Conservation (phyloP, 495 filamentous ascomycete genomes). For the Chaetomidium leptoderma region DNA sequence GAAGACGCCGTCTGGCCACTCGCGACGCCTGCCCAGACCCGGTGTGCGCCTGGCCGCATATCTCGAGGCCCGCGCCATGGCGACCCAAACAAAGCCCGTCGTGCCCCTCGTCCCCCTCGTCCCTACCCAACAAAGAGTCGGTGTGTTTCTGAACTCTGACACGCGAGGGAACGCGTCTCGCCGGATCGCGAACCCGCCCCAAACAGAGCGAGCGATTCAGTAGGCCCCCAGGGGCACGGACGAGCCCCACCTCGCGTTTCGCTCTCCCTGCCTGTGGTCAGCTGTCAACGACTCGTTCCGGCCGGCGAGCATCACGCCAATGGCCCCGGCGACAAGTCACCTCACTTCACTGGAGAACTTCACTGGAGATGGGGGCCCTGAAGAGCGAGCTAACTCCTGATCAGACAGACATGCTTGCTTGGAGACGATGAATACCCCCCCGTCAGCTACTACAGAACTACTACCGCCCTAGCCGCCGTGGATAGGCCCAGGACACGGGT, state of each 20-base stretch:
- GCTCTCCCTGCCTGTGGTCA: slow-evolving; percentile 6
- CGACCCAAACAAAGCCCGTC: slow-evolving; percentile 28
- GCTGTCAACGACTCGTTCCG: slow-evolving; percentile 4
- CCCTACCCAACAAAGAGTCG: slow-evolving; percentile 33
- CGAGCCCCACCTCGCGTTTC: slow-evolving; percentile 8
- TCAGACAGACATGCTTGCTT: background rate
- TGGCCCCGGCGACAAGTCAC: slow-evolving; percentile 23
- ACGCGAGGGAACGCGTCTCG: slow-evolving; percentile 33
- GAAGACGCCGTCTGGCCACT: slow-evolving; percentile 26
- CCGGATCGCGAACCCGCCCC: slow-evolving; percentile 20
- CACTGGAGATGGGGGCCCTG: too few relatives aligned
- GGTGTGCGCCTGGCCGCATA: slow-evolving; percentile 38
- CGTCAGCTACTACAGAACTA: slow-evolving; percentile 2
- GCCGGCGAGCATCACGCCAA: slow-evolving; percentile 16
- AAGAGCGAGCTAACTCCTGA: slow-evolving; percentile 6
- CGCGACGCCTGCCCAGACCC: slow-evolving; percentile 26
- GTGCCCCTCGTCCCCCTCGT: slow-evolving; percentile 18
- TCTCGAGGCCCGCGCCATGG: slow-evolving; percentile 32
- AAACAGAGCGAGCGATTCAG: background rate
- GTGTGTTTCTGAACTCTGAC: slow-evolving; percentile 33
- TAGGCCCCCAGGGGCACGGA: slow-evolving; percentile 8
- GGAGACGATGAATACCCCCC: background rate
- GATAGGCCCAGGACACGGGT: background rate
- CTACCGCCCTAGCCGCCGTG: slow-evolving; percentile 10
- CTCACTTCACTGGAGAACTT: slow-evolving; percentile 14